These are phyloP conservation scores for Diplocarpon rosae DNA, from an alignment of 2,329 filamentous ascomycete genomes.

Conservation along the genomic window DNA sequence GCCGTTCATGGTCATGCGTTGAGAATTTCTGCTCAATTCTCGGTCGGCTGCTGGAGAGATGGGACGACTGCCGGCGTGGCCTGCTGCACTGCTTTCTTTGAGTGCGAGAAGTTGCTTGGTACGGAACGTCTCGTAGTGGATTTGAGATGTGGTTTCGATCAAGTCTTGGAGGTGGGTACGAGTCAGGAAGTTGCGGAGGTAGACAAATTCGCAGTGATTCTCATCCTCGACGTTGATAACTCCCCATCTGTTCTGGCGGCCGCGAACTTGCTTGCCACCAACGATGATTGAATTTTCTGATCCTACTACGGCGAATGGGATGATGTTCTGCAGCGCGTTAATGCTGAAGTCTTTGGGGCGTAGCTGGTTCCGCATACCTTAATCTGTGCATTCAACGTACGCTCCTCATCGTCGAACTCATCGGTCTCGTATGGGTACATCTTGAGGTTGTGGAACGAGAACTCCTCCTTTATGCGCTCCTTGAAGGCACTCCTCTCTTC, in stretches of 20 bases:
- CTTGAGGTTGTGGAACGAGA: slow-evolving; percentile 98
- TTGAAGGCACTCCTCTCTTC: slow-evolving; percentile 97
- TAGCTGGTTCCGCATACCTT: slow-evolving; percentile 53
- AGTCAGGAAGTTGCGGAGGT: slow-evolving; percentile 95
- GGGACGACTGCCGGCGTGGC: slow-evolving; percentile 66
- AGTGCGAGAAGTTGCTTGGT: slow-evolving; percentile 95
- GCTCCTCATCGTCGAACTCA: slow-evolving; percentile 95
- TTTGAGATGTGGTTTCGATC: slow-evolving; percentile 98
- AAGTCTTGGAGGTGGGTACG: slow-evolving; percentile 97
- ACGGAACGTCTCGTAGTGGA: slow-evolving; percentile 99
- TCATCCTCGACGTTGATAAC: slow-evolving; percentile 99
- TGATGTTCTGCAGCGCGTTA: slow-evolving; percentile 57
- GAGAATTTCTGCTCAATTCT: slow-evolving; percentile 92
- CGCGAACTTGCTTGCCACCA: slow-evolving; percentile 92
- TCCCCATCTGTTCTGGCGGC: slow-evolving; percentile 97
- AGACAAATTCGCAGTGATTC: slow-evolving; percentile 99
- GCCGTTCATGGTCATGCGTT: slow-evolving; percentile 98
- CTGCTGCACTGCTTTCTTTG: slow-evolving; percentile 90
- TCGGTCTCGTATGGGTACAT: slow-evolving; percentile 99
- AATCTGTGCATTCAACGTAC: slow-evolving; percentile 85
- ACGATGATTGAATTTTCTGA: slow-evolving; percentile 98
- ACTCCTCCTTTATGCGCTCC: slow-evolving; percentile 99
- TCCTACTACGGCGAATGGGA: slow-evolving; percentile 95
- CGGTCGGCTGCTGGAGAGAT: slow-evolving; percentile 93
- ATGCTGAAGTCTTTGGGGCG: slow-evolving; percentile 2